Base-by-base conservation (phyloP, 495 filamentous ascomycete species). In the Friedmanniomyces simplex region DNA sequence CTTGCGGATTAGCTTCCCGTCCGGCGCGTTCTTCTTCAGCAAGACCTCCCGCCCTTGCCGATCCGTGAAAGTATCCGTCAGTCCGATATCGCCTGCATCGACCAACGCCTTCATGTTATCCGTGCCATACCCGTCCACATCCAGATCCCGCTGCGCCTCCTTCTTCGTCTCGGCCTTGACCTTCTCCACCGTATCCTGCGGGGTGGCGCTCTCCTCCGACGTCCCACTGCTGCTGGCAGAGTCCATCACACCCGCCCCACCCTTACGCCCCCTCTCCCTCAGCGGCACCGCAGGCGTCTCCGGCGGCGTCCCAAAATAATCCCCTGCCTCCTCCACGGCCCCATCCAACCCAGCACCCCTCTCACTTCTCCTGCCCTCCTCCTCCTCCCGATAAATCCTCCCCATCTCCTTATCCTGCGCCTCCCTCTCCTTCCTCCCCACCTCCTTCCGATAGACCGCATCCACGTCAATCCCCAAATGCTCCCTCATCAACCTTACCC, bases 391-490 rank as follows among this genome's bases (percentile, higher is more conserved):
- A 36, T 63, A 60, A 2, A 63, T 59, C 6, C 57, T 11, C 18
- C 53, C 58, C 48, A 60, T 64, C 39, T 63, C 64, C 10, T 43
- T 49, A 36, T 71, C 67, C 56, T 67, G 60, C 45, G 55, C 75
- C 20, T 73, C 72, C 13, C 72, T 73, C 32, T 77, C 73, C 12
- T 68, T 71, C 52, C 75, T 75, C 4, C 77, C 62, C 52, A 82
- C 79, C 26, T 72, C 74, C 25, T 51, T 21, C 11, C 61, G 56
- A 50, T 63, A 63, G 14, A 95, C 79, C 66, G 87, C 89, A 66
- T 99, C 93, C 20, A 95, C 88, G 66, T 97, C 93, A 52, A 99
- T 74, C 34, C 93, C 93, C 36, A 99, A 78, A 76, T 99, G 93
- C 71, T 99, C 93, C 59, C 93, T 82, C 93, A 97, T 97, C 46